Evolutionary conservation across 2,329 filamentous ascomycete species (phyloP).

Genomic region (Pezicula rhizophila): DNA sequence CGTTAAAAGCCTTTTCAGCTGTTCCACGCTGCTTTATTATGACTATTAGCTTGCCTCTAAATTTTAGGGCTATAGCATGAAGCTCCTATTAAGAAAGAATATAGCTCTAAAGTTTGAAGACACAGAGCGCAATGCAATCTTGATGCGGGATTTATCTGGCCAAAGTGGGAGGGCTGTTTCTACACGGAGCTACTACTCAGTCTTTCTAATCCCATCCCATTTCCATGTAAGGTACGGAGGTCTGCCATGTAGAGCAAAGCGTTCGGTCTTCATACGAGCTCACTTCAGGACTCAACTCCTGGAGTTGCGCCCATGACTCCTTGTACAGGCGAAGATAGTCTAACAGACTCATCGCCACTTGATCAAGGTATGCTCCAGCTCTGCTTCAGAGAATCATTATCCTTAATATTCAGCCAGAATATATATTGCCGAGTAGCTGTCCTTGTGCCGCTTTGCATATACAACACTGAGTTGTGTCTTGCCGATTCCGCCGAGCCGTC

Average conservation of each 20-base stretch:
- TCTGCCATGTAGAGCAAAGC: slow-evolving; percentile 33
- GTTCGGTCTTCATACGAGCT: slow-evolving; percentile 31
- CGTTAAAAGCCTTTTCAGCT: too few species aligned
- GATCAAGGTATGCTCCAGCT: slow-evolving; percentile 38
- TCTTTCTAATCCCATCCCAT: too few species aligned
- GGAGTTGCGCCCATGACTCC: slow-evolving; percentile 31
- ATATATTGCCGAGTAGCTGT: slow-evolving; percentile 5
- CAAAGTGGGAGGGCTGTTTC: too few species aligned
- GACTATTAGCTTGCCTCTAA: too few species aligned
- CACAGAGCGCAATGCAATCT: too few species aligned
- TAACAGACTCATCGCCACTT: slow-evolving; percentile 34
- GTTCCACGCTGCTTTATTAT: too few species aligned
- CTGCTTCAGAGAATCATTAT: slow-evolving; percentile 13
- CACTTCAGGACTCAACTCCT: slow-evolving; percentile 27
- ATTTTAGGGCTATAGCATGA: too few species aligned
- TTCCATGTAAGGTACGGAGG: too few species aligned
- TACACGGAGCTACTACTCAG: too few species aligned
- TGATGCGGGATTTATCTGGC: too few species aligned
- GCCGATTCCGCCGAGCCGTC: slow-evolving; percentile 5
- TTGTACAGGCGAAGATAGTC: slow-evolving; percentile 35
- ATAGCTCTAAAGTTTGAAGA: too few species aligned
- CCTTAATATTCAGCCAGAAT: slow-evolving; percentile 10
- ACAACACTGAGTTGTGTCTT: slow-evolving; percentile 5
- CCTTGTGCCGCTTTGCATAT: slow-evolving; percentile 2
- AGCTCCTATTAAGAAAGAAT: too few species aligned